Base-by-base conservation (phyloP, 768 basidiomycete species). In the Lactifluus hygrophoroides region DNA sequence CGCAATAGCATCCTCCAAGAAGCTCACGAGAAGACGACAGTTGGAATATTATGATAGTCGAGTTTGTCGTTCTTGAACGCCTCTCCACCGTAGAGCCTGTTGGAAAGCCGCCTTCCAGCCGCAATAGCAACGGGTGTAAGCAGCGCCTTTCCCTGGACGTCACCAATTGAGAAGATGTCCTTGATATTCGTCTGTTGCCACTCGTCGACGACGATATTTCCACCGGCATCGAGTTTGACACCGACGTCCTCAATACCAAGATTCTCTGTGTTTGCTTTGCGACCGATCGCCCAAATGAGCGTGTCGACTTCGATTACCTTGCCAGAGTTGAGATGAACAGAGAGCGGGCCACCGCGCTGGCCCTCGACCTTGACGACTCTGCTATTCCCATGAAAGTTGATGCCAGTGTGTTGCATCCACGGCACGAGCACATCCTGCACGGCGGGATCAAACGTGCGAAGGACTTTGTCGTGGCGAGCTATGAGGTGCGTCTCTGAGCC, bases 121-220 rank as follows among this genome's bases (percentile, higher is more conserved):
- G 95, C 95, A 57, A 99, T 95, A 42, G 96, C 96, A 10, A 99
- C 96, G 16, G 96, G 96, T 4, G 96, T 99, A 58, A 99, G 77
- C 32, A 95, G 76, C 43, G 84, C 90, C 72, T 96, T 94, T 61
- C 96, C 96, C 64, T 83, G 83, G 21, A 94, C 91, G 68, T 99
- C 96, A 2, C 96, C 96, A 56, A 98, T 85, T 2, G 93, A 83
- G 44, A 78, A 85, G 65, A 98, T 77, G 45, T 82, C 79, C 30
- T 80, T 73, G 19, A 93, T 80, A 51, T 69, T 79, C 51, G 90
- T 83, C 68, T 87, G 85, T 77, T 99, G 95, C 70, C 82, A 96
- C 67, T 95, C 89, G 71, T 99, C 91, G 35, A 94, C 92, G 34
- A 87, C 65, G 48, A 98, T 75, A 68, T 96, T 82, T n/a, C 94